Percentiles rank a stretch among this genome's conserved stretches.
Conservation (phyloP, 2,329 filamentous ascomycete species). For the Colletotrichum sp. region DNA sequence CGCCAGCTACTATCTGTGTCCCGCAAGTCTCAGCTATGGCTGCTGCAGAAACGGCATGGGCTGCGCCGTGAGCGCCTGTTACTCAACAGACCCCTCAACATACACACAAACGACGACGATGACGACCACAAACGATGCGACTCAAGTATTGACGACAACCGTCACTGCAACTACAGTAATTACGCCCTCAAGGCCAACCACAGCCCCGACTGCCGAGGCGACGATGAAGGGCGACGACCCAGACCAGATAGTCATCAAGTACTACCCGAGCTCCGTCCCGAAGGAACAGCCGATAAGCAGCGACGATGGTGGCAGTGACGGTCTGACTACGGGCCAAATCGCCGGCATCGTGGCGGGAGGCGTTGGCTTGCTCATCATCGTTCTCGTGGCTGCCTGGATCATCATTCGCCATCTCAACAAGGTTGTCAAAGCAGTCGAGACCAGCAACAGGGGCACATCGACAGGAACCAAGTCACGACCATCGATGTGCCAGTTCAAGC, state of each 20-base stretch:
- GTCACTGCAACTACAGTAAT: conserved; percentile 43
- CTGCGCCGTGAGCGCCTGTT: conserved; percentile 54
- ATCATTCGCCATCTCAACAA: conserved; percentile 56
- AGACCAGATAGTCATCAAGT: conserved; percentile 43
- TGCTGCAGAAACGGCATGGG: conserved; percentile 57
- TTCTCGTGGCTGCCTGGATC: conserved; percentile 51
- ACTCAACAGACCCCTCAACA: conserved; percentile 50
- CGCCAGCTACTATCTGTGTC: conserved; percentile 51
- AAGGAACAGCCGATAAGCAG: conserved; percentile 41
- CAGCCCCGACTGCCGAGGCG: conserved; percentile 27
- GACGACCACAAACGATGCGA: conserved; percentile 50
- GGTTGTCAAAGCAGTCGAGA: conserved; percentile 45
- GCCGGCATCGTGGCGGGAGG: conserved; percentile 61
- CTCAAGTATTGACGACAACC: conserved; percentile 43
- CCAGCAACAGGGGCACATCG: conserved; percentile 35
- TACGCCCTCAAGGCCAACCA: conserved; percentile 38
- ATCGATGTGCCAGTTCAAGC: conserved; percentile 41
- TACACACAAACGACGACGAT: conserved; percentile 46
- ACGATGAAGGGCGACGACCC: conserved; percentile 26
- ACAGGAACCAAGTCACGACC: conserved; percentile 35
- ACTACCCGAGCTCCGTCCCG: conserved; percentile 47
- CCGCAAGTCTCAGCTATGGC: conserved; percentile 54
- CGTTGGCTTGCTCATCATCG: conserved; percentile 50
- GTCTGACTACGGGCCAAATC: conserved; percentile 46
- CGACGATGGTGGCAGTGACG: conserved; percentile 29